These are phyloP conservation scores for Fusarium pseudonygamai DNA, from an alignment of 2,329 filamentous ascomycete genomes.

Conservation along the genomic window DNA sequence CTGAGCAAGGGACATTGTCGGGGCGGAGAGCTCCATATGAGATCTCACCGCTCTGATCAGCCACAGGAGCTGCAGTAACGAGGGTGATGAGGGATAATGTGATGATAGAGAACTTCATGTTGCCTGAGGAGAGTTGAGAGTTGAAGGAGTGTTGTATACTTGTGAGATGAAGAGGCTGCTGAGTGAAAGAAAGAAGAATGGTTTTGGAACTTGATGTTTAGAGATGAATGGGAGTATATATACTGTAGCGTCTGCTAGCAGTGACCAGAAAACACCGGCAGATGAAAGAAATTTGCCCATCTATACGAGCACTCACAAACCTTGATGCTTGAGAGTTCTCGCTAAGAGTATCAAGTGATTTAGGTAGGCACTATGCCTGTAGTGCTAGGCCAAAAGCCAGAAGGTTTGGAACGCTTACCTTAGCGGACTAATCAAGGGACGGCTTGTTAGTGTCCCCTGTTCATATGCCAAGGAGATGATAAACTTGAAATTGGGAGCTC, in stretches of 20 bases:
- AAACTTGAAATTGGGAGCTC: too few relatives aligned
- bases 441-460: too few relatives aligned
- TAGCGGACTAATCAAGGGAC: background rate
- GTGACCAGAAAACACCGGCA: background rate
- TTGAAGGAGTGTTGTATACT: too few relatives aligned
- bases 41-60: background rate
- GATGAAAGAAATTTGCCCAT: background rate
- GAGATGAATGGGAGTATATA: background rate
- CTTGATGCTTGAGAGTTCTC: background rate
- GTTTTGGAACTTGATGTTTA: too few relatives aligned
- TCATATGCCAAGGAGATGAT: background rate
- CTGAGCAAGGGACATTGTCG: background rate
- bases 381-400: rapidly evolving
- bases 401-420: background rate
- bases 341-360: background rate
- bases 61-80: background rate
- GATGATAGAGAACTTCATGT: background rate
- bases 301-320: background rate
- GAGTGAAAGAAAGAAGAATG: background rate
- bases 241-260: background rate
- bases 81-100: background rate
- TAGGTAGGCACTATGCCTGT: too few relatives aligned
- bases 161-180: background rate
- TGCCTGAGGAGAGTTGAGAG: rapidly evolving
- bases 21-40: background rate